Base-by-base conservation (phyloP, 352 stramenopile species). In the Globisporangium barbulae region DNA sequence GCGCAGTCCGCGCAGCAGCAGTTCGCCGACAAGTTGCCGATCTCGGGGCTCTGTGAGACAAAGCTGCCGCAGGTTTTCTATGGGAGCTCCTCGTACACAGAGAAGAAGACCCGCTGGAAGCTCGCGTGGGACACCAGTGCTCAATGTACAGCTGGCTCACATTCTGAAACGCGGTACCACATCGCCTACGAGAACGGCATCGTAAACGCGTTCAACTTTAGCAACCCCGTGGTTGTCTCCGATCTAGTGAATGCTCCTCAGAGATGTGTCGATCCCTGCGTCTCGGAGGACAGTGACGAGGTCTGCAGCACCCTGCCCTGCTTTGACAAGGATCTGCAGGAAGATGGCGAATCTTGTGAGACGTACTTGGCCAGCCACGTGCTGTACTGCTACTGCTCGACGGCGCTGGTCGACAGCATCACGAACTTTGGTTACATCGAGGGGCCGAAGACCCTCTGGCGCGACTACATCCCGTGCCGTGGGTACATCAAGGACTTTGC, bases 381-480 rank as follows among this genome's bases (percentile, higher is more conserved):
- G 2, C 75, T 91, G 15, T 90, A 87, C 37, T 96, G 88, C 56
- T 75, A 90, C 0, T 96, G 88, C 59, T 89, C 75, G 7, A 59
- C 73, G 7, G 69, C 78, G 2, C 52, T 96, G 1, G 66, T 4
- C 80, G 1, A 65, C 68, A 83, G 71, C 52, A 85, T 96, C 1
- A 47, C 61, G 0, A 49, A 71, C 1, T 58, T 83, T 1, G 85
- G 87, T 1, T 41, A 91, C 8, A 63, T 91, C 10, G 33, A 82
- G 9, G 85, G 85, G 2, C 72, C 84, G 1, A 59, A 79, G 12
- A 57, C 61, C 41, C 75, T 94, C 8, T 94, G 83, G 83, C 52
- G 71, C 0, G 66, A 71, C 7, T 76, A 81, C 39, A 44, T 77
- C 0, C 85, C 85, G 0, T 94, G 85, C 21, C 77, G 70, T 5